Conservation (phyloP, 306 rosid genomes). For the Lathyrus tuberosus region DNA sequence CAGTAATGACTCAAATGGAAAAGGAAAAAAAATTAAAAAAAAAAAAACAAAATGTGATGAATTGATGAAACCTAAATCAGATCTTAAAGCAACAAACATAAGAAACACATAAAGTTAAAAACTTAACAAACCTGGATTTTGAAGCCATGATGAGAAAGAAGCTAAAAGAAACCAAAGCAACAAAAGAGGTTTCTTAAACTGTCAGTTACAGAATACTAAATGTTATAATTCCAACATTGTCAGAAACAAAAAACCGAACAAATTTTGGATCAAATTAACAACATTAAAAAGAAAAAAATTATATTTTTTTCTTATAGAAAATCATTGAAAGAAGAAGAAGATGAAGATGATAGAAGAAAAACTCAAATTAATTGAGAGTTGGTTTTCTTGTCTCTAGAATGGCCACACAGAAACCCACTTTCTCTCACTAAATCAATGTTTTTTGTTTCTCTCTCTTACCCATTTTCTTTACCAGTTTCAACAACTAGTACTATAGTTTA, state of each 20-base stretch:
- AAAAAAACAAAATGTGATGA: constrained; percentile 7
- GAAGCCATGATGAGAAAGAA: constrained; percentile 56
- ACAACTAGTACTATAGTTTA: neutral
- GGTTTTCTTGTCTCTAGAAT: constrained; percentile 60
- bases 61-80: constrained; percentile 47
- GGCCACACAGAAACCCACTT: constrained; percentile 33
- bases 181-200: constrained; percentile 3
- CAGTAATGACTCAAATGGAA: constrained; percentile 6
- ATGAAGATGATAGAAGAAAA: constrained; percentile 27
- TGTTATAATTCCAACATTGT: constrained; percentile 60
- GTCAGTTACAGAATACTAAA: constrained; percentile 35
- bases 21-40: neutral
- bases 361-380: constrained; percentile 52
- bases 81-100: constrained; percentile 44
- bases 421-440: constrained; percentile 12
- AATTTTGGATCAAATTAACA: constrained; percentile 46
- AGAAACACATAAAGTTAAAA: constrained; percentile 19
- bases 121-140: constrained; percentile 68
- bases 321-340: constrained; percentile 12
- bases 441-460: neutral
- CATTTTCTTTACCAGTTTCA: neutral
- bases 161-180: constrained; percentile 15
- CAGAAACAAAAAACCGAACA: constrained; percentile 40
- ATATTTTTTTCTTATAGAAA: neutral
- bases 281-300: neutral